phyloP scores from a whole-genome alignment of 352 stramenopile genomes.

The Pythium rhizo-oryzae region DNA sequence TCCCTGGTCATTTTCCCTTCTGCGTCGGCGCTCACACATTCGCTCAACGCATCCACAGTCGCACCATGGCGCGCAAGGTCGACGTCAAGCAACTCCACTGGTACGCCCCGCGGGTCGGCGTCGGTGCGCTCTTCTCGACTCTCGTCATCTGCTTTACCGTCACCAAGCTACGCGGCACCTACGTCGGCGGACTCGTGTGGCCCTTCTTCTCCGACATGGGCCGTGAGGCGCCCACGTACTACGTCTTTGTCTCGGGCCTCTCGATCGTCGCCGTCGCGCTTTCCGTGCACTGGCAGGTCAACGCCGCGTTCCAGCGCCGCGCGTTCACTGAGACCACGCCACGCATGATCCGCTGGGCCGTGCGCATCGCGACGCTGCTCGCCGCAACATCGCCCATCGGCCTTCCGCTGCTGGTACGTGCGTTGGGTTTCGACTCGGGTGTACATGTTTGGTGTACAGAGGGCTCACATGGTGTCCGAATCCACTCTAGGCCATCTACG shows the following conservation, averaged over 20 bases:
- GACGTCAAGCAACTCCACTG: conserved; percentile 1
- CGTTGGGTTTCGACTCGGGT: no score
- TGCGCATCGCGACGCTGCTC: background rate
- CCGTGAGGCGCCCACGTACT: conserved; percentile 55
- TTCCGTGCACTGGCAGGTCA: conserved; percentile 44
- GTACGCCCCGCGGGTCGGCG: conserved; percentile 38
- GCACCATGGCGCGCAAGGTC: background rate
- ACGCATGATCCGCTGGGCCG: background rate
- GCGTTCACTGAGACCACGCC: background rate
- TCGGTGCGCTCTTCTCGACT: conserved; percentile 33
- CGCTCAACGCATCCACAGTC: no score
- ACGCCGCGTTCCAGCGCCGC: conserved; percentile 47
- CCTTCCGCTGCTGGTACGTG: conserved; percentile 49
- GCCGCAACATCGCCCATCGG: conserved; percentile 40
- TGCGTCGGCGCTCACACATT: no score
- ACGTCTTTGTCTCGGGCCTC: conserved; percentile 50
- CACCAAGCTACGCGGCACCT: conserved; percentile 40
- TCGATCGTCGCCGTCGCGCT: conserved; percentile 32
- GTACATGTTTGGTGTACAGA: background rate
- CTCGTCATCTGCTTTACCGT: conserved; percentile 50
- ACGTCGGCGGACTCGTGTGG: conserved; percentile 50
- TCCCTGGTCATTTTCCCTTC: no score
- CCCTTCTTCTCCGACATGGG: conserved; percentile 69
- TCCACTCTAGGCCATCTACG: conserved; percentile 68
- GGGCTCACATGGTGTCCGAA: background rate